A percentile compares a stretch with the other conserved stretches of the same genome.
phyloP scores from a whole-genome alignment of 2,329 filamentous ascomycete species.

The Neonectria ditissima region DNA sequence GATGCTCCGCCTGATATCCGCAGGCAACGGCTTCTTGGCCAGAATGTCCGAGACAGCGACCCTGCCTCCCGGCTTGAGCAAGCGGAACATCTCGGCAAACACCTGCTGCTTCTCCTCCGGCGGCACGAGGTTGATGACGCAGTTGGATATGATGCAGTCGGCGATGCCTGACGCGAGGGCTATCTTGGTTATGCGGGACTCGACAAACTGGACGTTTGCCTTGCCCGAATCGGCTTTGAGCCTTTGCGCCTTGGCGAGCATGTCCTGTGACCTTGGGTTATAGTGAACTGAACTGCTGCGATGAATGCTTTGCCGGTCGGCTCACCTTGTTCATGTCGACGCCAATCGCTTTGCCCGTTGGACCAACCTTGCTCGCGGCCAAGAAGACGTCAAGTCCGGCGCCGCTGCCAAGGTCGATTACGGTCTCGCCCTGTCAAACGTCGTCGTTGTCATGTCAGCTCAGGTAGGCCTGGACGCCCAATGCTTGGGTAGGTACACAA shows the following conservation, averaged over 20 bases:
- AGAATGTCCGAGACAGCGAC: conserved; percentile 72
- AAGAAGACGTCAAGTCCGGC: conserved; percentile 70
- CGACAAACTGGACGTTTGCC: conserved; percentile 63
- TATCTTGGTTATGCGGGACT: conserved; percentile 60
- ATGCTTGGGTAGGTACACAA: neutral
- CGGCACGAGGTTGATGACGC: conserved; percentile 71
- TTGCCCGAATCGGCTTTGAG: conserved; percentile 56
- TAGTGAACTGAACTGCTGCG: neutral
- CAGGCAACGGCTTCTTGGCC: conserved; percentile 60
- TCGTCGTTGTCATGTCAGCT: neutral
- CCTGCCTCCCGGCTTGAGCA: conserved; percentile 68
- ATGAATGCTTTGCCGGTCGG: neutral
- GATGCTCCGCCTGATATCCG: conserved; percentile 59
- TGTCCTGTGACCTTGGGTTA: conserved; percentile 57
- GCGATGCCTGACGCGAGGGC: conserved; percentile 14
- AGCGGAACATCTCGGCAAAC: conserved; percentile 68
- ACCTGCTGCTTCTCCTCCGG: conserved; percentile 62
- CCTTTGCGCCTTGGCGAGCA: conserved; percentile 62
- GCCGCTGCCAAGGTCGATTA: conserved; percentile 68
- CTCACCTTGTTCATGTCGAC: conserved; percentile 70
- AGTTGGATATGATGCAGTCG: conserved; percentile 73
- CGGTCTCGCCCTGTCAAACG: conserved; percentile 61
- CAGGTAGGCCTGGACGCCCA: neutral
- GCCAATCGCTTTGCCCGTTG: conserved; percentile 62
- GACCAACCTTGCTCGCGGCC: conserved; percentile 62